These are phyloP conservation scores for Phytopythium kandeliae DNA, from an alignment of 352 stramenopile genomes.

Conservation along the genomic window DNA sequence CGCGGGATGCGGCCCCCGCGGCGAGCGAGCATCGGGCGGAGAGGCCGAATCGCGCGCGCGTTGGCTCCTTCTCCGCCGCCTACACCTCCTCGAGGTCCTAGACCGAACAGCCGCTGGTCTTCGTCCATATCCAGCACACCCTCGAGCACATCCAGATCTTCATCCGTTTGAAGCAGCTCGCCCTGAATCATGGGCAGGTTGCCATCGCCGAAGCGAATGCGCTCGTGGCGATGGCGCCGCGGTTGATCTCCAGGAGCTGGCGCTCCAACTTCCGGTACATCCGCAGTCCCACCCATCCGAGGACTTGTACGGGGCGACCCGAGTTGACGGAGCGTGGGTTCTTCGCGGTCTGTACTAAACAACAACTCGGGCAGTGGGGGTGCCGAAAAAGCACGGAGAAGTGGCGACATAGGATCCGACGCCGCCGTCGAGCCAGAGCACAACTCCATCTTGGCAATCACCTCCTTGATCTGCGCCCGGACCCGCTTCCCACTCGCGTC, in stretches of 20 bases:
- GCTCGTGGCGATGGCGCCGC: conserved; percentile 37
- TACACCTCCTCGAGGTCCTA: not conserved
- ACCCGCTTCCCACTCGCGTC: conserved; percentile 38
- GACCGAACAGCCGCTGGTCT: conserved; percentile 38
- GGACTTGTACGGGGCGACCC: conserved; percentile 32
- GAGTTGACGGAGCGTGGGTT: conserved; percentile 38
- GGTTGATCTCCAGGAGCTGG: conserved; percentile 7
- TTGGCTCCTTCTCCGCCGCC: not conserved
- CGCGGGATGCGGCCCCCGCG: conserved; percentile 9
- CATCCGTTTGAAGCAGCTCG: conserved; percentile 55
- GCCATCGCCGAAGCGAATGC: conserved; percentile 28
- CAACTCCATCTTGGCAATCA: conserved; percentile 86
- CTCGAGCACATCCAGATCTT: conserved; percentile 66
- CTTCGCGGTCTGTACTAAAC: conserved; percentile 41
- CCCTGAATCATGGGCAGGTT: conserved; percentile 50
- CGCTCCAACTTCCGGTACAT: not conserved
- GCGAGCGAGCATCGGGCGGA: conserved; percentile 19
- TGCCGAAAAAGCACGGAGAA: conserved; percentile 48
- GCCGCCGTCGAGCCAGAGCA: conserved; percentile 47
- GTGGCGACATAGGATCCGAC: conserved; percentile 37
- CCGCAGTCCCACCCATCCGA: conserved; percentile 6
- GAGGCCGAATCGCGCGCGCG: not conserved
- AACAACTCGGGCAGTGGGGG: conserved; percentile 67
- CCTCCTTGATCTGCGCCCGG: conserved; percentile 48
- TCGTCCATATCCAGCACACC: conserved; percentile 61